A percentile compares a stretch with the other conserved stretches of the same genome.
These are phyloP conservation scores for Davidsoniella eucalypti DNA, from an alignment of 2,329 filamentous ascomycete species.

Conservation along the genomic window DNA sequence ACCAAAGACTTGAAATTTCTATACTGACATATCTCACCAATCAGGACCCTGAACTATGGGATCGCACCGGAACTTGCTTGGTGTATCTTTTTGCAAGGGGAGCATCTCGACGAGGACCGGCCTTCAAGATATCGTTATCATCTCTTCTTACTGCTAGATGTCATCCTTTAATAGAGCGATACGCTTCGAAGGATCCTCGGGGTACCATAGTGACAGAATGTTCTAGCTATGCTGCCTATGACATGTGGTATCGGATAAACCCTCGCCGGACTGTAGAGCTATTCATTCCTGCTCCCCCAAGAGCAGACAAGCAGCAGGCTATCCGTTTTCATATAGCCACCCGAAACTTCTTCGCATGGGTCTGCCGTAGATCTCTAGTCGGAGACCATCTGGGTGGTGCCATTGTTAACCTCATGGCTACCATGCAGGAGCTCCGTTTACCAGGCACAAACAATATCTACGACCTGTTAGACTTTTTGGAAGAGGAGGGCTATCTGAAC, in stretches of 20 bases:
- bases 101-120: conserved; percentile 46
- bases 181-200: conserved; percentile 16
- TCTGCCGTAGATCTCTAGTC: conserved; percentile 48
- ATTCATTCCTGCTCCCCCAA: conserved; percentile 50
- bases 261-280: conserved; percentile 33
- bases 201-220: conserved; percentile 3
- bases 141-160: conserved; percentile 41
- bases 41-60: conserved; percentile 59
- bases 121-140: conserved; percentile 48
- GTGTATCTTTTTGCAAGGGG: conserved; percentile 53
- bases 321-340: conserved; percentile 50
- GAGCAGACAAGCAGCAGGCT: conserved; percentile 34
- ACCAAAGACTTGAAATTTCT: conserved; percentile 2
- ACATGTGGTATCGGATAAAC: conserved; percentile 20
- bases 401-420: conserved; percentile 46
- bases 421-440: conserved; percentile 45
- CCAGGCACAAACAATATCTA: conserved; percentile 36
- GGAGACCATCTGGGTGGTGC: conserved; percentile 48
- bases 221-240: conserved; percentile 17
- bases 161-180: conserved; percentile 40
- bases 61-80: conserved; percentile 48
- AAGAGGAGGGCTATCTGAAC: conserved; percentile 52
- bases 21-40: neutral
- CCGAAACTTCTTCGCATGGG: conserved; percentile 61
- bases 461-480: conserved; percentile 49